Evolutionary conservation across 129 eudicot genomes (phyloP).

Genomic region (Lonicera japonica): DNA sequence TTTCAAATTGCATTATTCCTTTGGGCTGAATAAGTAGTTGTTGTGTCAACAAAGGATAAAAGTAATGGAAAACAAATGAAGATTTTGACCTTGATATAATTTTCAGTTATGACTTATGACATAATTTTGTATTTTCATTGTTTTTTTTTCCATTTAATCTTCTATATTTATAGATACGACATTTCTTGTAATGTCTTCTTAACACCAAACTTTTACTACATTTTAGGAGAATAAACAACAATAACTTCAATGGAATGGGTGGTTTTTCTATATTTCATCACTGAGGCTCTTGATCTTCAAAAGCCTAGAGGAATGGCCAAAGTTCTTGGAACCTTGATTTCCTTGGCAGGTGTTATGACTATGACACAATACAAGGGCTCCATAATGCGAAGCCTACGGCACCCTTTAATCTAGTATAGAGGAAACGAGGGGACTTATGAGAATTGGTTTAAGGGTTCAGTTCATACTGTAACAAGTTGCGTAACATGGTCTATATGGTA

Average conservation of each 20-base stretch:
- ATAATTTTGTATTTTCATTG: background rate
- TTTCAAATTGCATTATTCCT: background rate
- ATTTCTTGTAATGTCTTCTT: constrained; percentile 1
- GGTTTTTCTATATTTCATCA: no score
- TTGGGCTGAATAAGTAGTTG: background rate
- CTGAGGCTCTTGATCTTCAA: constrained; percentile 37
- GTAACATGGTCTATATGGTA: constrained; percentile 70
- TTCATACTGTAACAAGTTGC: constrained; percentile 53
- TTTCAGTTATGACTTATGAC: background rate
- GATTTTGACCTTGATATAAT: background rate
- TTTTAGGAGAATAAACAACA: constrained; percentile 70
- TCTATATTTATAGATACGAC: background rate
- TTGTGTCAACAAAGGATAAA: background rate
- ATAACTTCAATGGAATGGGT: constrained; percentile 63
- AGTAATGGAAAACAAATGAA: background rate
- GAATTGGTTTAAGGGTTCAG: constrained; percentile 61
- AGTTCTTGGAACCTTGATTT: constrained; percentile 46
- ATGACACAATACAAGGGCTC: constrained; percentile 67
- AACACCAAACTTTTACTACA: constrained; percentile 13
- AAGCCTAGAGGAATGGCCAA: constrained; percentile 60
- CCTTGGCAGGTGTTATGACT: constrained; percentile 54
- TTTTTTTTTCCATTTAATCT: background rate
- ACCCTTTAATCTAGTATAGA: constrained; percentile 30
- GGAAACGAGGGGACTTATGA: constrained; percentile 24
- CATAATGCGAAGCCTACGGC: constrained; percentile 31